Evolutionary conservation across 2,329 filamentous ascomycete genomes (phyloP).

Genomic region (Sclerotinia trifoliorum): DNA sequence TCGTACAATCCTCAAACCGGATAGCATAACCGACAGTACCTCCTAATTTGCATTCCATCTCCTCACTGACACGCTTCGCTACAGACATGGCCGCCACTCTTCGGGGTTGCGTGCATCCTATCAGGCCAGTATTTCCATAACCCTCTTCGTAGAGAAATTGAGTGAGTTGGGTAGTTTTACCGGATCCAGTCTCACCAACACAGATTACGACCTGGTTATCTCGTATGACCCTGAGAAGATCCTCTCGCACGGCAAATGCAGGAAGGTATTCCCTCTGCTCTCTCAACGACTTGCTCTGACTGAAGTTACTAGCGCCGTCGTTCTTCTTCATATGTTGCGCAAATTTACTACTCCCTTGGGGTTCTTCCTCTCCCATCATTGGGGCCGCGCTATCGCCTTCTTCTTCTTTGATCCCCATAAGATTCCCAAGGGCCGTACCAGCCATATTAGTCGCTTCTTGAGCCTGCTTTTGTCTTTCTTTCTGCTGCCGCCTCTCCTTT

Average conservation of each 20-base stretch:
- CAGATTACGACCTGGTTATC: slow-evolving; percentile 98
- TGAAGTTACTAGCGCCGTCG: slow-evolving; percentile 86
- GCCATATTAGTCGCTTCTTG: slow-evolving; percentile 92
- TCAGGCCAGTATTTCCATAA: slow-evolving; percentile 82
- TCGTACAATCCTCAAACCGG: slow-evolving; percentile 97
- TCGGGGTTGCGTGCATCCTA: slow-evolving; percentile 93
- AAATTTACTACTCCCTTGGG: slow-evolving; percentile 72
- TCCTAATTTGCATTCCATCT: slow-evolving; percentile 93
- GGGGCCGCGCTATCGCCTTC: slow-evolving; percentile 87
- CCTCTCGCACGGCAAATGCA: slow-evolving; percentile 93
- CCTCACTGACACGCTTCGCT: slow-evolving; percentile 94
- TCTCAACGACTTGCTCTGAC: slow-evolving; percentile 81
- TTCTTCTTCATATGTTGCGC: slow-evolving; percentile 85
- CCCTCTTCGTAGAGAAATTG: slow-evolving; percentile 97
- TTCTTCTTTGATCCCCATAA: slow-evolving; percentile 94
- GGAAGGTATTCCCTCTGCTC: slow-evolving; percentile 93
- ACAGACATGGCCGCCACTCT: slow-evolving; percentile 99
- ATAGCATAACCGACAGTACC: slow-evolving; percentile 93
- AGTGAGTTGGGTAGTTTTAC: slow-evolving; percentile 95
- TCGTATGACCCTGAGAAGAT: slow-evolving; percentile 83
- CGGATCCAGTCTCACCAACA: slow-evolving; percentile 94
- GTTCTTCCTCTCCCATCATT: slow-evolving; percentile 68
- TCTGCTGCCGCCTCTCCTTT: slow-evolving; percentile 84
- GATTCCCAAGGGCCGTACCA: slow-evolving; percentile 86
- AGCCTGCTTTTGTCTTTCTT: slow-evolving; percentile 89